Base-by-base conservation (phyloP, 768 basidiomycete genomes). In the Mycena vitilis region DNA sequence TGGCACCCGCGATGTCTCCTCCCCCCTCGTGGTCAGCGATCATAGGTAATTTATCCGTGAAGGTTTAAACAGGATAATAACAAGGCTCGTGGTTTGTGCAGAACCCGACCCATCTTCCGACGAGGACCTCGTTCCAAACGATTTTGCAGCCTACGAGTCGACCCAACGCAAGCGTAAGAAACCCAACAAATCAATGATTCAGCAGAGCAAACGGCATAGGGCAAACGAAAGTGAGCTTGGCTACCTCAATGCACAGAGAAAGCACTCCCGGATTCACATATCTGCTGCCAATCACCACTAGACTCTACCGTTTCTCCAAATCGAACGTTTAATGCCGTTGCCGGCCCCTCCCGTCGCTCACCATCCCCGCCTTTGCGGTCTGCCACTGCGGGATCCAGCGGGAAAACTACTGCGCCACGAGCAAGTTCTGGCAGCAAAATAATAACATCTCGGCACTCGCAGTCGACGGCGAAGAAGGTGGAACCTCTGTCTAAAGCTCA, bases 71-170 rank as follows among this genome's bases (percentile, higher is more conserved):
- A 13, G 11, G 38, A 38, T 36, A 53, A 69, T 69, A 64, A 37
- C 18, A 23, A n/a, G 12, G 18, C 37, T 44, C 30, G 3, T 30
- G 30, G 30, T 5, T 30, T 30, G 30, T 30, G 30, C 18, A 69
- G 68, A 69, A 53, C 68, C 63, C 0, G 10, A 36, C 10, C 63
- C 68, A 23, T 54, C 63, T 16, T 61, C 59, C 5, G 63, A 65
- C 23, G 62, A 69, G 23, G 68, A 69, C 23, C 25, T 65, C 1
- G 58, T 69, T 55, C 55, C 47, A 16, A 69, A 69, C 20, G 53
- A 61, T 9, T 37, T 42, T 60, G 48, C 56, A 5, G 2, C 9
- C 37, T 44, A 12, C 40, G n/a, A n/a, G n/a, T 30, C 49, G 9
- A 12, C 7, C 23, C 51, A 23, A 25, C 59, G 63, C 30, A 69